A percentile compares a stretch with the other conserved stretches of the same genome.
These are phyloP conservation scores for Komagataella mondaviorum DNA, from an alignment of 805 yeast genomes.

Conservation along the genomic window DNA sequence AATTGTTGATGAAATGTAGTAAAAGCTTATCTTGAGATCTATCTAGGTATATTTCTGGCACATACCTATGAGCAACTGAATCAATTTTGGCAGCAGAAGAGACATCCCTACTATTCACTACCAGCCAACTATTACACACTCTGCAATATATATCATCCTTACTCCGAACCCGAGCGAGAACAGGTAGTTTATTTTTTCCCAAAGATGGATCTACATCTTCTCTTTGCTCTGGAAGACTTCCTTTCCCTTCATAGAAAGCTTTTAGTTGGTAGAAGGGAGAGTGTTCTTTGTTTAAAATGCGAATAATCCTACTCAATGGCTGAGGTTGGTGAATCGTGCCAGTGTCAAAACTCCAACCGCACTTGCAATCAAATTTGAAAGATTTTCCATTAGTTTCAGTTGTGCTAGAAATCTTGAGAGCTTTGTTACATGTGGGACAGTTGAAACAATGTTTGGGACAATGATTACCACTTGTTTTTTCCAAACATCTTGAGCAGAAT, in stretches of 20 bases:
- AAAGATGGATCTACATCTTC: background rate
- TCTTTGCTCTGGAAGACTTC: background rate
- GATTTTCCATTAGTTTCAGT: slow-evolving; percentile 15
- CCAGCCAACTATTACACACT: background rate
- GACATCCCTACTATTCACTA: background rate
- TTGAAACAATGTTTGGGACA: slow-evolving; percentile 19
- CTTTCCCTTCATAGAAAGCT: background rate
- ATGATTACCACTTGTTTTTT: slow-evolving; percentile 2
- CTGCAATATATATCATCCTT: background rate
- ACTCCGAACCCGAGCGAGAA: background rate
- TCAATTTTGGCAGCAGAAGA: background rate
- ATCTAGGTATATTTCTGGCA: background rate
- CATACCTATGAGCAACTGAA: background rate
- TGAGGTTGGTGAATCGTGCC: slow-evolving; percentile 25
- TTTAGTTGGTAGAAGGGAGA: background rate
- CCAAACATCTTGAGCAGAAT: slow-evolving; percentile 16
- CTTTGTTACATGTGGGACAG: slow-evolving; percentile 18
- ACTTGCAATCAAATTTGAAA: slow-evolving; percentile 25
- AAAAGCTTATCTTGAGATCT: slow-evolving; percentile 1
- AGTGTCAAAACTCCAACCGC: slow-evolving; percentile 22
- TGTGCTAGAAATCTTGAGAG: slow-evolving; percentile 6
- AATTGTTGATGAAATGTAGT: slow-evolving; percentile 8
- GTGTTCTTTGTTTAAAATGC: background rate
- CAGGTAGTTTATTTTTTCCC: background rate
- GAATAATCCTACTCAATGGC: slow-evolving; percentile 19